These are phyloP conservation scores for Mycosarcoma mackinlayi DNA, from an alignment of 1,284 basidiomycete genomes.

Conservation along the genomic window DNA sequence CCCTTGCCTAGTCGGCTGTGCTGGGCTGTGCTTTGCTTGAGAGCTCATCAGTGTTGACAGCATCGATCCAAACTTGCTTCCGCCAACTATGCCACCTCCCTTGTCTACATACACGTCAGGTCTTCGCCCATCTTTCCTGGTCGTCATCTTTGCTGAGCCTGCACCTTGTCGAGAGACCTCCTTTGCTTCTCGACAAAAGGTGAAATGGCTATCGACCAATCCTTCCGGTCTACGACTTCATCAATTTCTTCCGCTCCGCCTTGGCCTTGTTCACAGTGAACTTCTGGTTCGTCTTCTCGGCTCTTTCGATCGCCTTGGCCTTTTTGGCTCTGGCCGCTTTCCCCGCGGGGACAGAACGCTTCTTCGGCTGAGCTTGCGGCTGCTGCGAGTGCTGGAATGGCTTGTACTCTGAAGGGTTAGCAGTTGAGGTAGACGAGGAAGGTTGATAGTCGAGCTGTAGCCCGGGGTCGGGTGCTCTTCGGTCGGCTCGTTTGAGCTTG, in stretches of 20 bases:
- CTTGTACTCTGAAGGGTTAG: conserved; percentile 34
- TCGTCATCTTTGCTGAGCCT: too few species aligned
- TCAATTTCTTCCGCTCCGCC: conserved; percentile 43
- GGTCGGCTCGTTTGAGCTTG: conserved; percentile 40
- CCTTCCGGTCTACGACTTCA: conserved; percentile 21
- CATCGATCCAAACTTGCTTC: too few species aligned
- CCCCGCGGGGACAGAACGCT: conserved; percentile 3
- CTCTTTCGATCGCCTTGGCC: conserved; percentile 41
- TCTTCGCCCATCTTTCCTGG: too few species aligned
- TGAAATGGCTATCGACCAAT: too few species aligned
- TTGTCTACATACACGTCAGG: too few species aligned
- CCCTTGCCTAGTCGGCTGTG: too few species aligned
- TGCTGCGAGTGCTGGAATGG: conserved; percentile 35
- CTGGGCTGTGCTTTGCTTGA: too few species aligned
- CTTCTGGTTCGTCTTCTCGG: conserved; percentile 46
- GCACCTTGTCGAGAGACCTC: too few species aligned
- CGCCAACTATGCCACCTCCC: too few species aligned
- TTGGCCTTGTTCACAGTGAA: conserved; percentile 28
- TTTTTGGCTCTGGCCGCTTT: conserved; percentile 40
- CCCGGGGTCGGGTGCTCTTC: conserved; percentile 34
- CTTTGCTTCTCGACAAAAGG: too few species aligned
- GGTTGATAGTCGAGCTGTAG: conserved; percentile 34
- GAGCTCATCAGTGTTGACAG: too few species aligned
- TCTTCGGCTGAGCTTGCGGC: conserved; percentile 3
- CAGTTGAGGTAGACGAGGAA: conserved; percentile 1